Evolutionary conservation across 2,329 filamentous ascomycete genomes (phyloP), one percentile per base, ranked within the genome.

Genomic region (Exophiala sp.): DNA sequence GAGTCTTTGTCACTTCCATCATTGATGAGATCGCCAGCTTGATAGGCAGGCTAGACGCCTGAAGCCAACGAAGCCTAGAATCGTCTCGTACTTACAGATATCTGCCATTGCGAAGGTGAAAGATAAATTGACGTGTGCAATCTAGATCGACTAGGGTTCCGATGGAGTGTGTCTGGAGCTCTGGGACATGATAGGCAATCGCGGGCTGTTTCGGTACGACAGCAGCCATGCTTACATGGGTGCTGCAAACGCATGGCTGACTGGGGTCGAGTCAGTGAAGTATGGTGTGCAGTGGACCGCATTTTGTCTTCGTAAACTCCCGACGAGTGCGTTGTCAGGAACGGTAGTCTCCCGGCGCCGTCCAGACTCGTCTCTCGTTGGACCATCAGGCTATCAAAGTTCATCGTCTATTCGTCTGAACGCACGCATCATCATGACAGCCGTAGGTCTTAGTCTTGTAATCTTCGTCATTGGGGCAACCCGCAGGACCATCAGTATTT

Each of bases 221-320:
- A 29, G 24, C n/a, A n/a, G n/a, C n/a, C n/a, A n/a, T n/a, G n/a
- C n/a, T 32, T 32, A n/a, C 29, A 32, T 32, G 29, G 6, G 29
- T 32, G 46, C 43, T 53, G 51, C 37, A 50, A 29, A 32, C 68
- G 42, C 38, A 50, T 38, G 32, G 42, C 42, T 40, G 43, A 48
- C 42, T 35, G 47, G 40, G 40, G 24, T 14, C 32, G 21, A 24
- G 8, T 39, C 34, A 34, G 22, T 30, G 30, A 34, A 34, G 38
- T 27, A 52, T 34, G 37, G 40, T 34, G 16, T 32, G 34, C 43
- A 32, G 46, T 18, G 51, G 41, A 35, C 46, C 51, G 51, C 39
- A 19, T 23, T 22, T 50, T n/a, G 18, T 43, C 24, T 38, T 50
- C 46, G 46, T 50, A 46, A 38, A 46, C 29, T 37, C 44, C 34